Evolutionary conservation across 176 grass and related monocot genomes (phyloP).

Genomic region (Phyllostachys edulis): DNA sequence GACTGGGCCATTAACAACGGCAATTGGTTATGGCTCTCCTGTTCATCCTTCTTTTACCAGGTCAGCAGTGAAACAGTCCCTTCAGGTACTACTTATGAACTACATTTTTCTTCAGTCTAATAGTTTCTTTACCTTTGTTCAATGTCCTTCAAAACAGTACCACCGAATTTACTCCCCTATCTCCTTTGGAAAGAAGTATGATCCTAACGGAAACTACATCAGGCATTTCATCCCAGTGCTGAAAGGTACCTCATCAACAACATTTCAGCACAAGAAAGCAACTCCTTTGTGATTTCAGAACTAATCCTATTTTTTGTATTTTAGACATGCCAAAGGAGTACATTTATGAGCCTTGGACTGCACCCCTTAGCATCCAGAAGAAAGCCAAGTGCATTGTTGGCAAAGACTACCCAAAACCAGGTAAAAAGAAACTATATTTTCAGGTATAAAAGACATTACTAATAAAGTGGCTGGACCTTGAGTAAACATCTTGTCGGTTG

Average conservation of each 20-base stretch:
- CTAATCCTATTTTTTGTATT: constrained; percentile 11
- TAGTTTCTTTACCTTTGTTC: not conserved
- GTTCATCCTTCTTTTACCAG: constrained; percentile 97
- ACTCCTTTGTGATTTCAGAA: not conserved
- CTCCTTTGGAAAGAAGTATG: constrained; percentile 91
- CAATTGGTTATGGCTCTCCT: constrained; percentile 94
- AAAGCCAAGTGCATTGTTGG: constrained; percentile 86
- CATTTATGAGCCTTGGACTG: constrained; percentile 95
- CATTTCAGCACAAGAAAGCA: constrained; percentile 4
- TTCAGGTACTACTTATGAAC: not conserved
- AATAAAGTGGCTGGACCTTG: not conserved
- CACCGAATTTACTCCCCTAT: constrained; percentile 86
- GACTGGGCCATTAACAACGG: constrained; percentile 94
- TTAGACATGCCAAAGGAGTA: constrained; percentile 90
- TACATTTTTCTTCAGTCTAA: constrained; percentile 25
- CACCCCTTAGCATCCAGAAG: constrained; percentile 75
- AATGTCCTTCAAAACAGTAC: constrained; percentile 42
- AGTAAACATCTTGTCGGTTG: not conserved
- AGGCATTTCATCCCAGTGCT: constrained; percentile 79
- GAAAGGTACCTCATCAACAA: constrained; percentile 55
- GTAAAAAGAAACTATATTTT: constrained; percentile 19
- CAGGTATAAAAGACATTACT: not conserved
- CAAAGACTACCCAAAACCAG: constrained; percentile 84
- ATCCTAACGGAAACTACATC: constrained; percentile 79
- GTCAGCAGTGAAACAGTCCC: constrained; percentile 17